Evolutionary conservation across 2,329 filamentous ascomycete species (phyloP).

Genomic region (Penicillium thymicola): DNA sequence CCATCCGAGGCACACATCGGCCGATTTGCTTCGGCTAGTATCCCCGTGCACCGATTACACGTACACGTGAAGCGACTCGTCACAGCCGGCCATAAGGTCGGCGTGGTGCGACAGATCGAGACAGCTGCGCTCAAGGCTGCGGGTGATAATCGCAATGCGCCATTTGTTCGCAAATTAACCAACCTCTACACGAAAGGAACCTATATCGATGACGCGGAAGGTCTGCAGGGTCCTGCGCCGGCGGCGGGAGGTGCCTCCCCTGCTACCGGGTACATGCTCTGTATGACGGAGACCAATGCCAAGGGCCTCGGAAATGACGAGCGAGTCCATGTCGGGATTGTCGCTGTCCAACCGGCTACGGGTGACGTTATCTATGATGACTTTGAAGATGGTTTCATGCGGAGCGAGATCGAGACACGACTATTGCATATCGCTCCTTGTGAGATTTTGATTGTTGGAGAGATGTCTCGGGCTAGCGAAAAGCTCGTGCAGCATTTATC

Average conservation of each 20-base stretch:
- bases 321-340: constrained; percentile 83
- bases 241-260: constrained; percentile 56
- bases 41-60: constrained; percentile 84
- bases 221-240: constrained; percentile 58
- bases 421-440: constrained; percentile 92
- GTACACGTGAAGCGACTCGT: constrained; percentile 94
- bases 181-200: constrained; percentile 98
- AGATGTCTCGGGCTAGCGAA: constrained; percentile 84
- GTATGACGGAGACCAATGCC: constrained; percentile 79
- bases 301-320: constrained; percentile 85
- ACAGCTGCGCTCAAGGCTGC: constrained; percentile 94
- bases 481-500: constrained; percentile 89
- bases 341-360: constrained; percentile 92
- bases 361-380: constrained; percentile 94
- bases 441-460: constrained; percentile 89
- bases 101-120: constrained; percentile 89
- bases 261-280: constrained; percentile 82
- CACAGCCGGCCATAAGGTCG: constrained; percentile 90
- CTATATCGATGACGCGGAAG: constrained; percentile 90
- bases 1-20: constrained; percentile 88
- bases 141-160: constrained; percentile 88
- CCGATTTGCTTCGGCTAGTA: constrained; percentile 91
- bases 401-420: constrained; percentile 92
- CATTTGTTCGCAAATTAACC: constrained; percentile 88
- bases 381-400: constrained; percentile 97